Base-by-base conservation (phyloP, 345 rosid genomes). In the Populus davidiana region DNA sequence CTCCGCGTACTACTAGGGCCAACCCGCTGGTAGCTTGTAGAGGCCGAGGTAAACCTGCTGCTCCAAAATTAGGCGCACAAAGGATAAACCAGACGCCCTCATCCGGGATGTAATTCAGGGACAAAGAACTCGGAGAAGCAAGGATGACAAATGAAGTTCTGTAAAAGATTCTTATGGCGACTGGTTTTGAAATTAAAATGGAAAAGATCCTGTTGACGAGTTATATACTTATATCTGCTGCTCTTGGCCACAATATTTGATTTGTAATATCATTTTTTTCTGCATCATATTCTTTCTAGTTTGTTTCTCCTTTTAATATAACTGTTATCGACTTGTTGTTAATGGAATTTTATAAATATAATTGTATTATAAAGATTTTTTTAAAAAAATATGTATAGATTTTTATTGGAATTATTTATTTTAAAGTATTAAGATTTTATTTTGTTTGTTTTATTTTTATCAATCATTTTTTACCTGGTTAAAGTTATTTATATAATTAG, bases 61-160 rank as follows among this genome's bases (percentile, higher is more conserved):
- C 94, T 75, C 85, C 83, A 41, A 96, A 77, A 86, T 82, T 96
- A 29, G 97, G 98, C 9, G 99, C 98, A 5, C 99, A 96, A 71
- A 90, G 97, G 83, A 92, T 93, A 84, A 93, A 89, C 88, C 89
- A 97, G 79, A 87, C 97, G 63, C 83, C 90, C 49, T 91, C 91
- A 47, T 73, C 97, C 2, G 96, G 96, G 66, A 81, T 86, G 88
- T 91, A 86, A 80, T 50, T 39, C 62, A 50, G 36, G 6, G 72
- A 59, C 7, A 52, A 80, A 79, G 50, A 65, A 63, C 21, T 35
- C 33, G 25, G 73, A 62, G 79, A 64, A 74, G 63, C 73, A 63
- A 75, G 31, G 31, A 29, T 29, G 31, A 29, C 2, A 29, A 61
- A 71, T 74, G 75, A 70, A 73, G 79, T 76, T 64, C 50, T 93